Evolutionary conservation across 257 asterid species (phyloP).

Genomic region (Solanum tarapatanum): DNA sequence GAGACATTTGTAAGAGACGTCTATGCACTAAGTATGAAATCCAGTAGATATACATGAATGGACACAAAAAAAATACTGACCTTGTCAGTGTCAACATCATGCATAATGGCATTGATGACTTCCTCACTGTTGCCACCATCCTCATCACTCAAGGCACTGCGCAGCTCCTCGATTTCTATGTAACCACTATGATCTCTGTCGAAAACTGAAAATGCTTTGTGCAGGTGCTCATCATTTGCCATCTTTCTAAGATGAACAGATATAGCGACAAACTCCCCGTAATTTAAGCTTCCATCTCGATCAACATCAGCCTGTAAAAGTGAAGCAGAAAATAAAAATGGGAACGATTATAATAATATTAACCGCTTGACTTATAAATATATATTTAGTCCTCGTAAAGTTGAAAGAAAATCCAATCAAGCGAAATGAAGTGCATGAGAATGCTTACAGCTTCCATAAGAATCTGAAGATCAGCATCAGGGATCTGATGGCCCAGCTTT

Average conservation of each 20-base stretch:
- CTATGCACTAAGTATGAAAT: neutral
- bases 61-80: constrained; percentile 7
- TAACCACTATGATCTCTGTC: constrained; percentile 37
- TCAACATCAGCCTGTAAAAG: constrained; percentile 43
- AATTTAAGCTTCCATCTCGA: constrained; percentile 43
- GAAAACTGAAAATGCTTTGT: constrained; percentile 47
- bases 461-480: constrained; percentile 55
- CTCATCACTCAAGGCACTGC: constrained; percentile 40
- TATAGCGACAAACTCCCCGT: constrained; percentile 47
- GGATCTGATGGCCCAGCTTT: constrained; percentile 54
- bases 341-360: neutral
- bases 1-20: neutral
- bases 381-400: neutral
- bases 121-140: constrained; percentile 40
- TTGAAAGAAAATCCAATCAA: neutral
- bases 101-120: constrained; percentile 43
- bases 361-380: neutral
- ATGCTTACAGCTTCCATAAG: constrained; percentile 66
- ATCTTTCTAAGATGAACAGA: constrained; percentile 43
- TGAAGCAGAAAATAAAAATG: neutral
- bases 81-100: constrained; percentile 56
- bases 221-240: constrained; percentile 60
- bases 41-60: neutral
- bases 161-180: constrained; percentile 52
- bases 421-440: neutral